Base-by-base conservation (phyloP, 2,329 filamentous ascomycete species). In the Trichoderma sp. region DNA sequence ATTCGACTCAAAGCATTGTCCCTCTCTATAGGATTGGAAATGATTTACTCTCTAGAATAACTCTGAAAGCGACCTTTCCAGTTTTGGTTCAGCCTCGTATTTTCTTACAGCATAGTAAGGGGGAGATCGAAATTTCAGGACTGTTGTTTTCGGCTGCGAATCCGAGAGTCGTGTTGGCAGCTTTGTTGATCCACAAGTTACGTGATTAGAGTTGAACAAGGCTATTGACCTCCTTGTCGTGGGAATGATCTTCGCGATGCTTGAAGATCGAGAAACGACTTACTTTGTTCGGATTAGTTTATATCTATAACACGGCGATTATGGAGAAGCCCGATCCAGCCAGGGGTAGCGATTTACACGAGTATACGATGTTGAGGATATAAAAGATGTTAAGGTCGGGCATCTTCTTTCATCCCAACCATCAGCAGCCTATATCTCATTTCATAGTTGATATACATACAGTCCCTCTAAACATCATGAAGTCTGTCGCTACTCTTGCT, bases 401-500 rank as follows among this genome's bases (percentile, higher is more conserved):
- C 4, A 3, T 49, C 13, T 24, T 13, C 8, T 5, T 13, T 14
- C 11, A n/a, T 13, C 24, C 11, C 13, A 4, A 24, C 4, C 46
- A 24, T 11, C 8, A 49, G 6, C 11, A 13, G n/a, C 46, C 11
- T 49, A 13, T 11, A 21, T 49, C 46, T 24, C 1, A 10, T 24
- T 24, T 5, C 11, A 49, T 49, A 24, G n/a, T 49, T 28, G 26
- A 16, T 24, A 54, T 26, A 54, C 24, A 8, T 34, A n/a, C n/a
- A 8, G 11, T 10, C 1, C 26, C 64, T 26, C 16, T 43, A 51
- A 26, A 66, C 66, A 70, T 54, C 14, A 73, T 71, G 67, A 69
- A 49, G 68, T 70, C 16, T 39, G 68, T 67, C 65, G 58, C 43
- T 63, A 52, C 60, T 24, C 46, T 66, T 56, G 49, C 69, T 64